A percentile compares a stretch with the other conserved stretches of the same genome.
phyloP scores from a whole-genome alignment of 768 basidiomycete genomes.

The Arthromyces matolae region DNA sequence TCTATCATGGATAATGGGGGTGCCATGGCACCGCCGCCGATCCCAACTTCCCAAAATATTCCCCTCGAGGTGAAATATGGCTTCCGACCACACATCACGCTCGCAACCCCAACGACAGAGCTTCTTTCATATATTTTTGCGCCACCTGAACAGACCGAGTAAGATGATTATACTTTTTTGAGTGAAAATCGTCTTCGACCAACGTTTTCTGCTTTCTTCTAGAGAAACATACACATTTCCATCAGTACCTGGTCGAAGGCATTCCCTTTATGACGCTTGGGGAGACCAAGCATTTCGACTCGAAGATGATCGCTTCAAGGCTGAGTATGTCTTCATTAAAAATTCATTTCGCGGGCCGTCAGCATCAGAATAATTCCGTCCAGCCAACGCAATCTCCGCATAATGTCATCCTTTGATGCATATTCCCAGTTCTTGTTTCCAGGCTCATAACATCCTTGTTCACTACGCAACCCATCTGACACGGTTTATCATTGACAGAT shows the following conservation, averaged over 20 bases:
- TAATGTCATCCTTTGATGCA: too few species aligned
- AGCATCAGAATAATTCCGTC: slow-evolving; percentile 33
- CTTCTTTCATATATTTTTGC: slow-evolving; percentile 72
- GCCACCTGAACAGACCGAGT: slow-evolving; percentile 58
- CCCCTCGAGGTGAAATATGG: slow-evolving; percentile 46
- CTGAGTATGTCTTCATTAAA: slow-evolving; percentile 67
- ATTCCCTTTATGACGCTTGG: slow-evolving; percentile 64
- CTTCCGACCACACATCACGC: slow-evolving; percentile 49
- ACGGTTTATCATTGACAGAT: slow-evolving; percentile 44
- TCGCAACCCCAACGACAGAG: slow-evolving; percentile 59
- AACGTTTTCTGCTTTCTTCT: slow-evolving; percentile 3
- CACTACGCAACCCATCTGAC: slow-evolving; percentile 11
- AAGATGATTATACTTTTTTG: slow-evolving; percentile 26
- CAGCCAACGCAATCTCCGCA: too few species aligned
- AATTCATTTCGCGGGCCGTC: slow-evolving; percentile 23
- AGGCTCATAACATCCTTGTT: slow-evolving; percentile 11
- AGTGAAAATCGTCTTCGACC: slow-evolving; percentile 14
- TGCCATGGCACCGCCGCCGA: slow-evolving; percentile 17
- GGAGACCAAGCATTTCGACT: slow-evolving; percentile 71
- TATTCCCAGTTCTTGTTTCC: slow-evolving; percentile 13
- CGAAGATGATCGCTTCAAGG: slow-evolving; percentile 68
- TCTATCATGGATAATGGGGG: slow-evolving; percentile 27
- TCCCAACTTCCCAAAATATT: slow-evolving; percentile 24
- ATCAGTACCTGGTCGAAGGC: slow-evolving; percentile 26
- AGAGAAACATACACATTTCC: slow-evolving; percentile 38